Conservation (phyloP, 176 grass and related monocot species). For the Avena insularis region DNA sequence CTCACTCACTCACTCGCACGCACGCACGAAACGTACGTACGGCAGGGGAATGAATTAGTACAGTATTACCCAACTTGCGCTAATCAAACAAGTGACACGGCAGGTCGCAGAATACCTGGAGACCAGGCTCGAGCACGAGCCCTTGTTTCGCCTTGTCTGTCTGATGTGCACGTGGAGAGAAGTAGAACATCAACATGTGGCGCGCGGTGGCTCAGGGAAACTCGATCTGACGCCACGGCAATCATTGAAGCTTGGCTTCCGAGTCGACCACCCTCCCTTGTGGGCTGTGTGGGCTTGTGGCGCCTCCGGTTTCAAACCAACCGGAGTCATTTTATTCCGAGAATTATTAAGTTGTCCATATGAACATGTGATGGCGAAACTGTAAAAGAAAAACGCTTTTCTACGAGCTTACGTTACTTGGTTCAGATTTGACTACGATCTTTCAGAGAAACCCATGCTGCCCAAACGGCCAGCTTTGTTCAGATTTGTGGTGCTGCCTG, state of each 20-base stretch:
- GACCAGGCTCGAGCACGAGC: background rate
- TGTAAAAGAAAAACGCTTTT: too few species aligned
- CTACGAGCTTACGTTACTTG: too few species aligned
- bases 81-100: background rate
- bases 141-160: background rate
- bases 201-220: slow-evolving; percentile 11
- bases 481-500: background rate
- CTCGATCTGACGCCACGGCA: background rate
- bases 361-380: too few species aligned
- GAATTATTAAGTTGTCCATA: too few species aligned
- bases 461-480: too few species aligned
- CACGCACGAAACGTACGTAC: background rate
- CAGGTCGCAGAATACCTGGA: background rate
- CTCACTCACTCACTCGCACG: background rate
- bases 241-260: slow-evolving; percentile 20
- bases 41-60: too few species aligned
- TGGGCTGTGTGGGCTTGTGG: background rate
- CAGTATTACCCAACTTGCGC: background rate
- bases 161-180: background rate
- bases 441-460: too few species aligned
- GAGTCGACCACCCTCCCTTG: background rate
- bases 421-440: too few species aligned
- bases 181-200: background rate
- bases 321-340: too few species aligned
- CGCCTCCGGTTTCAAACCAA: too few species aligned